Evolutionary conservation across 164 flowering plant species (phyloP).

Genomic region (Akebia trifoliata): DNA sequence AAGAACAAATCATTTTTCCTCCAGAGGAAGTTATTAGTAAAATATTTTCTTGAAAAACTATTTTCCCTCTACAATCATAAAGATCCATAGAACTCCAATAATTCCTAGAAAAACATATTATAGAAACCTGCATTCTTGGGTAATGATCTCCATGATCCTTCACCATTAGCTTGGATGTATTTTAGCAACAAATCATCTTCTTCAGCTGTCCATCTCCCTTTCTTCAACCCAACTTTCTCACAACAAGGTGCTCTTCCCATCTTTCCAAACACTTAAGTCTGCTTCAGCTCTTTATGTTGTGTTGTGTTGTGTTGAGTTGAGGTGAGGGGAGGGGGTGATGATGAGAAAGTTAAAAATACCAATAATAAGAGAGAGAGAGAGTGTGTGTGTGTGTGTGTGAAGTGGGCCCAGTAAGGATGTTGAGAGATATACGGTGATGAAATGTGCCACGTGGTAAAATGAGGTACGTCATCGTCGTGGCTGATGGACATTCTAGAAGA

Average conservation of each 20-base stretch:
- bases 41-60: not conserved
- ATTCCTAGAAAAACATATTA: not conserved
- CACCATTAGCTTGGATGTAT: conserved; percentile 54
- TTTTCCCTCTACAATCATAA: not conserved
- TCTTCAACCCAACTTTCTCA: conserved; percentile 62
- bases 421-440: conserved; percentile 19
- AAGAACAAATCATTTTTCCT: not conserved
- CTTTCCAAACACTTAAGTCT: not conserved
- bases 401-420: not conserved
- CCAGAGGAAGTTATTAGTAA: too few relatives aligned
- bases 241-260: conserved; percentile 83
- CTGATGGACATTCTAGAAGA: conserved; percentile 29
- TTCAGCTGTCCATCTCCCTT: conserved; percentile 73
- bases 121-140: conserved; percentile 70
- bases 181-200: conserved; percentile 51
- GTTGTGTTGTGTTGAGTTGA: not conserved
- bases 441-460: conserved; percentile 26
- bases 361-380: not conserved
- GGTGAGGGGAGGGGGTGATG: not conserved
- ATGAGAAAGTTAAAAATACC: not conserved
- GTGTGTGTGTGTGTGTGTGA: not conserved
- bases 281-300: not conserved
- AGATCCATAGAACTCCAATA: not conserved
- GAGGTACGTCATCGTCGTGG: conserved; percentile 24
- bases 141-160: conserved; percentile 68